Conservation (phyloP, 129 eudicot species). For the Arctium lappa region DNA sequence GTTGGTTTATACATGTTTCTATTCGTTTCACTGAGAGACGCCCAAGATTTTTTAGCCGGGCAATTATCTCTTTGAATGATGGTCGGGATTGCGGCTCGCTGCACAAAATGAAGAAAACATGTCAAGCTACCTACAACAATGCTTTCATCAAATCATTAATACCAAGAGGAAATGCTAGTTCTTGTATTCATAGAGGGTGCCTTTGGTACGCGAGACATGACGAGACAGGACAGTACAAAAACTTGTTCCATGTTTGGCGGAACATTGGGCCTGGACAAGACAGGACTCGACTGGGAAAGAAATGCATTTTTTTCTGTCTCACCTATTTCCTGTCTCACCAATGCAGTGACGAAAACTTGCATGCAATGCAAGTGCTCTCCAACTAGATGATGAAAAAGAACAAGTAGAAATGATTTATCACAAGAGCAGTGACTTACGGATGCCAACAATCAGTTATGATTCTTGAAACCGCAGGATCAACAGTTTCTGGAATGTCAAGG, state of each 20-base stretch:
- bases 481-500: constrained; percentile 59
- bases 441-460: constrained; percentile 76
- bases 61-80: constrained; percentile 63
- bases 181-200: too few species aligned
- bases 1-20: constrained; percentile 29
- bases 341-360: not conserved
- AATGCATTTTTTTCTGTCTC: too few species aligned
- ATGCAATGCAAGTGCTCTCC: not conserved
- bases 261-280: too few species aligned
- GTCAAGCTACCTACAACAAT: not conserved
- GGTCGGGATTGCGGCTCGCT: constrained; percentile 69
- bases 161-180: too few species aligned
- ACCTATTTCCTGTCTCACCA: too few species aligned
- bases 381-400: not conserved
- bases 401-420: not conserved
- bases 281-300: too few species aligned
- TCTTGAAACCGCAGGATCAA: constrained; percentile 57
- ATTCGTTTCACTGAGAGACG: constrained; percentile 39
- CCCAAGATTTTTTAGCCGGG: constrained; percentile 57
- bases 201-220: too few species aligned
- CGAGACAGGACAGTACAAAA: too few species aligned
- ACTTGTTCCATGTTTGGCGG: too few species aligned
- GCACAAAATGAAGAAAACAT: constrained; percentile 5
- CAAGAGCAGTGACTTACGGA: constrained; percentile 39
- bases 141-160: too few species aligned